Percentiles rank a stretch among this genome's conserved stretches.
Conservation (phyloP, 202 grass and related monocot species). For the Schoenoplectus triqueter region DNA sequence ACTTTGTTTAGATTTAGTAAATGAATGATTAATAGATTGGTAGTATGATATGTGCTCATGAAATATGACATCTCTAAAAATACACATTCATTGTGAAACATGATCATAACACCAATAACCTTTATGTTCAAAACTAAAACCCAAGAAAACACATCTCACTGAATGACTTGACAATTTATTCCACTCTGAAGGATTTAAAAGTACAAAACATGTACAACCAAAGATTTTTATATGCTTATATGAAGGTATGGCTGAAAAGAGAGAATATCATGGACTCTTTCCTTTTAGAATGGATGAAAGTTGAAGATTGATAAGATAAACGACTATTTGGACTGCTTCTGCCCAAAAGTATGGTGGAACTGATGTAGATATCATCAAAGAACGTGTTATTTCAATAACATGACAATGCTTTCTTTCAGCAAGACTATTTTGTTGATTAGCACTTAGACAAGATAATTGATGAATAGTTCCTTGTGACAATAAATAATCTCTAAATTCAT, state of each 20-base stretch:
- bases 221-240: neutral
- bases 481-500: neutral
- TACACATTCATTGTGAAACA: neutral
- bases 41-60: neutral
- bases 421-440: neutral
- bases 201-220: neutral
- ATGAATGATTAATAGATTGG: neutral
- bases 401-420: neutral
- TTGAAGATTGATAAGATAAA: constrained; percentile 2
- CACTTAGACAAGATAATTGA: neutral
- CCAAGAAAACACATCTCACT: neutral
- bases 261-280: neutral
- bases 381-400: neutral
- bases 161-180: neutral
- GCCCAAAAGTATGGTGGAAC: neutral
- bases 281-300: neutral
- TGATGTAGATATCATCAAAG: neutral
- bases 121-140: neutral
- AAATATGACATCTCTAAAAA: constrained; percentile 5
- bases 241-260: neutral
- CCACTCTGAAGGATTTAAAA: neutral
- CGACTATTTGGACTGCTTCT: neutral
- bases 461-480: neutral
- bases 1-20: neutral
- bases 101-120: constrained; percentile 31